Evolutionary conservation across 345 rosid species (phyloP), one percentile per base, ranked within the genome.

Genomic region (Arabis hirsuta): DNA sequence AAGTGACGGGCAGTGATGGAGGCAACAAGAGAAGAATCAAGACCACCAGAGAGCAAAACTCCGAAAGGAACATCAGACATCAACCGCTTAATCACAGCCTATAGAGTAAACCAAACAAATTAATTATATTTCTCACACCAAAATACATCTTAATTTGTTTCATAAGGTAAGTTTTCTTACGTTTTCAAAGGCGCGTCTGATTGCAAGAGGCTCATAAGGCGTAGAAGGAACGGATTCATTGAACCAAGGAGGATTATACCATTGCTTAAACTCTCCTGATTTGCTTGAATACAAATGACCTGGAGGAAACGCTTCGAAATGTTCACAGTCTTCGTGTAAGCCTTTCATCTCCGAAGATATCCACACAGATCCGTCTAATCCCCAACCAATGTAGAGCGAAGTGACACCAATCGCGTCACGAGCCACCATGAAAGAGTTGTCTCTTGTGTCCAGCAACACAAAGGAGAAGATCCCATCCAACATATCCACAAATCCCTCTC

Each of bases 321-420:
- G 97, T 34, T 94, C 97, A 74, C 96, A 91, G 2, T 91, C 96
- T 47, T 94, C 98, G 48, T 89, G 65, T 67, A 91, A 65, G n/a
- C 96, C 97, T 73, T 94, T 94, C 78, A 94, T 69, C 69, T 94
- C 97, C 0, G 98, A 91, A 41, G 97, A 85, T 51, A 89, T 80
- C 96, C 96, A 89, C 66, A 94, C 66, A 0, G 96, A 94, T 39
- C 98, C 98, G 44, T 94, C 97, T 42, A 88, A 77, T 31, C 97
- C 96, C 97, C 98, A 94, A 61, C 98, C 98, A 12, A 94, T 85
- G 48, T 91, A 94, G 67, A 94, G 91, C 48, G 98, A 83, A 57
- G 98, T 91, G 76, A 94, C 88, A 26, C 98, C 98, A n/a, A 91
- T 70, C 34, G 97, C 98, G 65, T 94, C 97, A 1, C 98, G 94